A percentile compares a stretch with the other conserved stretches of the same genome.
These are phyloP conservation scores for Wickerhamomyces mucosus DNA, from an alignment of 805 yeast species.

Conservation along the genomic window DNA sequence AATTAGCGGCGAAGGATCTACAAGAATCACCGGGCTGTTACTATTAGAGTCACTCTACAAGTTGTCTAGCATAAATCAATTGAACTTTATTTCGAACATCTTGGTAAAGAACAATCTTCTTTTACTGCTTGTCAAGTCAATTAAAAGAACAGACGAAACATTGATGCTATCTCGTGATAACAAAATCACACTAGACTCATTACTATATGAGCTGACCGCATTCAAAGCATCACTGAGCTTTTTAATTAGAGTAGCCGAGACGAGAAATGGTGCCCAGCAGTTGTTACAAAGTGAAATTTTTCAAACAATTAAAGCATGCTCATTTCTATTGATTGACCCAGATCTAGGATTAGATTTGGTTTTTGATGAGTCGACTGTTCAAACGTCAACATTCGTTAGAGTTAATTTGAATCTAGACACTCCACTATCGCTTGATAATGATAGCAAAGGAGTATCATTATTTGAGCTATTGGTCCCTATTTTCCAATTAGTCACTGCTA, in stretches of 20 bases:
- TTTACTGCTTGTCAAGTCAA: slow-evolving; percentile 51
- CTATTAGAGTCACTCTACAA: slow-evolving; percentile 60
- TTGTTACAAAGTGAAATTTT: slow-evolving; percentile 69
- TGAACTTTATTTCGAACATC: slow-evolving; percentile 48
- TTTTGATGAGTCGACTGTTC: slow-evolving; percentile 27
- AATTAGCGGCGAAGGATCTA: slow-evolving; percentile 65
- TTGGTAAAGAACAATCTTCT: slow-evolving; percentile 61
- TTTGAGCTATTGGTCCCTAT: slow-evolving; percentile 65
- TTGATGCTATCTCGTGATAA: slow-evolving; percentile 28
- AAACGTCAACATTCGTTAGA: slow-evolving; percentile 25
- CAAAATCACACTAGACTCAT: slow-evolving; percentile 37
- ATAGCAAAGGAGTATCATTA: slow-evolving; percentile 34
- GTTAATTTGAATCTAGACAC: slow-evolving; percentile 44
- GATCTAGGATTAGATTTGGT: slow-evolving; percentile 61
- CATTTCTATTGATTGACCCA: slow-evolving; percentile 60
- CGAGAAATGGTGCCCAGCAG: slow-evolving; percentile 68
- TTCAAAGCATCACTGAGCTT: slow-evolving; percentile 65
- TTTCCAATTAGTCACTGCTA: slow-evolving; percentile 61
- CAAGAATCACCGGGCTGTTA: slow-evolving; percentile 67
- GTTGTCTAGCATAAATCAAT: slow-evolving; percentile 38
- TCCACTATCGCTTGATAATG: slow-evolving; percentile 30
- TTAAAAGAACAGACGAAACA: slow-evolving; percentile 62
- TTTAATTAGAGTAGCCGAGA: slow-evolving; percentile 65
- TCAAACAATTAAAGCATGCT: slow-evolving; percentile 45
- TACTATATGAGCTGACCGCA: slow-evolving; percentile 67